Percentiles rank a stretch among this genome's conserved stretches.
These are phyloP conservation scores for Jamesozyma piceae DNA, from an alignment of 805 yeast genomes.

Conservation along the genomic window DNA sequence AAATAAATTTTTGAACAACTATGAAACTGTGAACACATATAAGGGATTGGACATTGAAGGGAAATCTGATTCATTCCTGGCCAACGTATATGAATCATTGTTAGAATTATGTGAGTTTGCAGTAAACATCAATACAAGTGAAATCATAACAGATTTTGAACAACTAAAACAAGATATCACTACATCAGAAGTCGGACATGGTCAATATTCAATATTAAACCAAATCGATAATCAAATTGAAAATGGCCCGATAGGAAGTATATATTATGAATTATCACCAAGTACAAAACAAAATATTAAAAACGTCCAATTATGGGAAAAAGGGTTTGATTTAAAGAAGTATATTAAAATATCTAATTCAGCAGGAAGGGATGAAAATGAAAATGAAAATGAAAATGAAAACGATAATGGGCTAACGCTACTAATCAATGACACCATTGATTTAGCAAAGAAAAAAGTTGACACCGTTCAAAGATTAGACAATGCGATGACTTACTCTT, in stretches of 20 bases:
- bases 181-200: background rate
- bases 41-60: conserved; percentile 40
- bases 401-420: conserved; percentile 43
- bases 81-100: conserved; percentile 10
- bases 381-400: conserved; percentile 29
- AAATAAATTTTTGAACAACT: background rate
- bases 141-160: conserved; percentile 32
- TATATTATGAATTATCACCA: conserved; percentile 42
- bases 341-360: background rate
- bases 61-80: conserved; percentile 7
- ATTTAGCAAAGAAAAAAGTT: conserved; percentile 51
- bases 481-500: conserved; percentile 64
- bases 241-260: background rate
- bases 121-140: conserved; percentile 63
- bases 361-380: conserved; percentile 1
- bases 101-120: conserved; percentile 69
- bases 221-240: background rate
- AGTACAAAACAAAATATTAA: conserved; percentile 47
- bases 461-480: conserved; percentile 62
- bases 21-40: conserved; percentile 35
- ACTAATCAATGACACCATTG: conserved; percentile 59
- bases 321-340: conserved; percentile 3
- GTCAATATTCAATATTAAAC: background rate
- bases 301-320: conserved; percentile 31
- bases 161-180: no score